A percentile compares a stretch with the other conserved stretches of the same genome.
phyloP scores from a whole-genome alignment of 768 basidiomycete species.

The Mycena maculata region DNA sequence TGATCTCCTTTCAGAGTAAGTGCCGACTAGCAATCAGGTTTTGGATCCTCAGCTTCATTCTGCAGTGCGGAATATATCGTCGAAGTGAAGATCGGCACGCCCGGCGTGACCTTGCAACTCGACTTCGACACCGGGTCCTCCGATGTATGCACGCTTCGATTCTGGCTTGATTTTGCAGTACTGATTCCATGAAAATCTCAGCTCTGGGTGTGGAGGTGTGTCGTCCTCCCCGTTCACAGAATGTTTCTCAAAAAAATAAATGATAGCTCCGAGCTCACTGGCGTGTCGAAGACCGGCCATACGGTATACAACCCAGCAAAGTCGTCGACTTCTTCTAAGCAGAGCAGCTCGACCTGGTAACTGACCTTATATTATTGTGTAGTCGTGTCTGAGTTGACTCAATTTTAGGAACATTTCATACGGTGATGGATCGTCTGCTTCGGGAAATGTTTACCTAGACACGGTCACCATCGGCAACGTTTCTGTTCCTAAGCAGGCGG shows the following conservation, averaged over 20 bases:
- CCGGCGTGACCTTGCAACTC: too few relatives aligned
- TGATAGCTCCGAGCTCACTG: constrained; percentile 36
- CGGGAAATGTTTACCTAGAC: constrained; percentile 43
- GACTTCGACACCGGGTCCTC: constrained; percentile 42
- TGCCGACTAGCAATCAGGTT: neutral
- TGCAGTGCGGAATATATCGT: constrained; percentile 53
- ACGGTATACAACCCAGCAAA: constrained; percentile 40
- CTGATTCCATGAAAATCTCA: neutral
- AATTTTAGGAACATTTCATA: constrained; percentile 40
- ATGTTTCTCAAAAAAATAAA: constrained; percentile 15
- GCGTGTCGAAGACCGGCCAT: constrained; percentile 33
- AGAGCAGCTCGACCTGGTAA: constrained; percentile 34
- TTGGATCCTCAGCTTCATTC: constrained; percentile 12
- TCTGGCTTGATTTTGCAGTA: too few relatives aligned
- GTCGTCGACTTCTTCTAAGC: constrained; percentile 37
- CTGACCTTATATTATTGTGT: neutral
- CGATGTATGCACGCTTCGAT: neutral
- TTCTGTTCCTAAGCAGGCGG: constrained; percentile 47
- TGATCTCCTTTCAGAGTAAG: constrained; percentile 29
- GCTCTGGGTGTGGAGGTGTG: constrained; percentile 34
- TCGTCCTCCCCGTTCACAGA: too few relatives aligned
- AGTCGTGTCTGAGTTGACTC: neutral
- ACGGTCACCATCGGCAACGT: constrained; percentile 40
- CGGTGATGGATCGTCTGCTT: constrained; percentile 40
- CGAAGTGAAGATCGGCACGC: constrained; percentile 44